A percentile compares a stretch with the other conserved stretches of the same genome.
These are phyloP conservation scores for Penicillium freii DNA, from an alignment of 2,329 filamentous ascomycete genomes.

Conservation along the genomic window DNA sequence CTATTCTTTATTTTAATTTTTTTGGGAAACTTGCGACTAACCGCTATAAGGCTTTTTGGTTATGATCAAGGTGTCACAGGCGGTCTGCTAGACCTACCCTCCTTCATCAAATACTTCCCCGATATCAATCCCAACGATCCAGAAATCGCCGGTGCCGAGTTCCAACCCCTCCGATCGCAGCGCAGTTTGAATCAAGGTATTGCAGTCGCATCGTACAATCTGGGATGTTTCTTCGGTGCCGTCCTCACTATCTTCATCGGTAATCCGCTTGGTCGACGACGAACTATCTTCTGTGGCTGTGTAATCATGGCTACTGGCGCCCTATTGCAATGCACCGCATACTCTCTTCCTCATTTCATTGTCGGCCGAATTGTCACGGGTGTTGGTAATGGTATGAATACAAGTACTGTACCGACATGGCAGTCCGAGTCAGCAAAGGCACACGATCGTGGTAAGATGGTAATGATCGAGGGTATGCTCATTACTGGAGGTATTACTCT, in stretches of 20 bases:
- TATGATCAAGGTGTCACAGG: slow-evolving; percentile 45
- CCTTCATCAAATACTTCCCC: slow-evolving; percentile 43
- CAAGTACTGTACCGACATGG: slow-evolving; percentile 50
- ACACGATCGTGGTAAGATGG: slow-evolving; percentile 38
- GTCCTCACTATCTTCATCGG: slow-evolving; percentile 49
- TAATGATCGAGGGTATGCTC: slow-evolving; percentile 51
- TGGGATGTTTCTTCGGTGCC: slow-evolving; percentile 51
- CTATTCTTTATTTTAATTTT: neutral
- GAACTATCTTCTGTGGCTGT: slow-evolving; percentile 29
- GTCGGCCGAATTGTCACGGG: slow-evolving; percentile 50
- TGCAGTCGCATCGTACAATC: slow-evolving; percentile 43
- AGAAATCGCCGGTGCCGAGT: neutral
- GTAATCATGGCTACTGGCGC: slow-evolving; percentile 39
- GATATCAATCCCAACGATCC: slow-evolving; percentile 24
- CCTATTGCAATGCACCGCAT: slow-evolving; percentile 20
- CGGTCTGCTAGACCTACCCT: slow-evolving; percentile 42
- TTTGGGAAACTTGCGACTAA: slow-evolving; percentile 12
- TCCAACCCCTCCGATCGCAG: slow-evolving; percentile 8
- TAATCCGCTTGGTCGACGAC: slow-evolving; percentile 33
- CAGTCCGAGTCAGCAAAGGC: slow-evolving; percentile 34
- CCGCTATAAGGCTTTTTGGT: slow-evolving; percentile 31
- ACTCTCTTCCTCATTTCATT: slow-evolving; percentile 43
- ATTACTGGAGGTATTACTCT: slow-evolving; percentile 50
- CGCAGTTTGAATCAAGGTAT: slow-evolving; percentile 35
- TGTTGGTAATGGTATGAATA: slow-evolving; percentile 53